Percentiles rank a stretch among this genome's conserved stretches.
These are phyloP conservation scores for Candida morakotiae DNA, from an alignment of 805 yeast genomes.

Conservation along the genomic window DNA sequence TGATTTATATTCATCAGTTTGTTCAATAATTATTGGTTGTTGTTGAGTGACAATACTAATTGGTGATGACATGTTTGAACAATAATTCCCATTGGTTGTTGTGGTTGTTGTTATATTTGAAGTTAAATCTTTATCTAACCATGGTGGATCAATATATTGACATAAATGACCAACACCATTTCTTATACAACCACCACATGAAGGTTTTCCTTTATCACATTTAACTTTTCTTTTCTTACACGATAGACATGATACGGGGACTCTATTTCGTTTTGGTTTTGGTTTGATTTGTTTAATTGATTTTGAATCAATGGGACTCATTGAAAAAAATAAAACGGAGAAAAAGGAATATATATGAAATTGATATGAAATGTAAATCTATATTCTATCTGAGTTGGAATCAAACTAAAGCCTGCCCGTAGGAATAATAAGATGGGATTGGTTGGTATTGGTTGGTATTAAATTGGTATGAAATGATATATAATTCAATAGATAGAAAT, in stretches of 20 bases:
- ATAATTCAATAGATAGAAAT: too few species aligned
- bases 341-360: too few species aligned
- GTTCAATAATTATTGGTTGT: constrained; percentile 5
- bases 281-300: constrained; percentile 4
- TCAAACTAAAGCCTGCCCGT: too few species aligned
- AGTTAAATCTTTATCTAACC: constrained; percentile 23
- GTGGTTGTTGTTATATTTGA: too few species aligned
- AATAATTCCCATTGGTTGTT: too few species aligned
- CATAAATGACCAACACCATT: constrained; percentile 39
- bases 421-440: too few species aligned
- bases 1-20: constrained; percentile 15
- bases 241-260: constrained; percentile 37
- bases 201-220: constrained; percentile 39
- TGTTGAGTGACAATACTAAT: neutral
- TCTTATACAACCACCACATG: constrained; percentile 38
- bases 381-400: too few species aligned
- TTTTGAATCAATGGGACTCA: neutral
- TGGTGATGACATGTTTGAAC: too few species aligned
- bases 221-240: constrained; percentile 41
- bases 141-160: constrained; percentile 36
- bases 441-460: too few species aligned
- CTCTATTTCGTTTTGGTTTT: constrained; percentile 27
- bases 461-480: too few species aligned
- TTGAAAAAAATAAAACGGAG: neutral
- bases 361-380: too few species aligned